Percentiles rank a stretch among this genome's conserved stretches.
These are phyloP conservation scores for Rhizopus delemar DNA, from an alignment of 371 early-diverging fungal genomes.

Conservation along the genomic window DNA sequence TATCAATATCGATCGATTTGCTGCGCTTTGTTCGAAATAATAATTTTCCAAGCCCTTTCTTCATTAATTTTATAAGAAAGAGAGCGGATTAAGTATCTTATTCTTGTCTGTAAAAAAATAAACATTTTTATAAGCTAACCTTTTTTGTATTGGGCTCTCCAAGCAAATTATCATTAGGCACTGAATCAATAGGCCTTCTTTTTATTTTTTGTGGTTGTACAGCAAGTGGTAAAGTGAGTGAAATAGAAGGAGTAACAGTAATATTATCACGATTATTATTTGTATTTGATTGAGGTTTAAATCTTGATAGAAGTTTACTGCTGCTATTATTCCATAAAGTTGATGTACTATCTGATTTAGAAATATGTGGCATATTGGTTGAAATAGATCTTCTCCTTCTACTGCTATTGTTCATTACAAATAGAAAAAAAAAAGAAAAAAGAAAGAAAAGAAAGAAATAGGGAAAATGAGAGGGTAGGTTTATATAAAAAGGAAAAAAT, in stretches of 20 bases:
- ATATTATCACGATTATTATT: neutral
- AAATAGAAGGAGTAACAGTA: constrained; percentile 11
- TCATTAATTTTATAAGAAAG: neutral
- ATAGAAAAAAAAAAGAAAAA: neutral
- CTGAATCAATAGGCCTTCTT: constrained; percentile 15
- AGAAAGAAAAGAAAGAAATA: constrained; percentile 6
- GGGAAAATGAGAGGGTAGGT: neutral
- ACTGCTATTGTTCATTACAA: constrained; percentile 7
- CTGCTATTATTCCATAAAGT: constrained; percentile 12
- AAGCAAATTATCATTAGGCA: constrained; percentile 6
- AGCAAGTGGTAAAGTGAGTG: constrained; percentile 10
- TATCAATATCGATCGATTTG: constrained; percentile 17
- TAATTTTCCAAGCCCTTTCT: constrained; percentile 17
- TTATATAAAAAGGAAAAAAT: constrained; percentile 1
- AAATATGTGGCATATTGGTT: neutral
- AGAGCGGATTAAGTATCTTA: neutral
- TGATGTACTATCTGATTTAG: constrained; percentile 10
- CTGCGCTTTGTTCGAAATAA: constrained; percentile 12
- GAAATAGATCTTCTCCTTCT: constrained; percentile 22
- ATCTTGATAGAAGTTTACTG: constrained; percentile 14
- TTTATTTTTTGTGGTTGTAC: constrained; percentile 19
- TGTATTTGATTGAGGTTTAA: constrained; percentile 5
- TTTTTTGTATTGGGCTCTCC: constrained; percentile 20
- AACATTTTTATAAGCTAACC: constrained; percentile 12
- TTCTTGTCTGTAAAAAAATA: constrained; percentile 1